Base-by-base conservation (phyloP, 225 moss, liverwort and hornwort genomes). In the Pseudisothecium myosuroides region DNA sequence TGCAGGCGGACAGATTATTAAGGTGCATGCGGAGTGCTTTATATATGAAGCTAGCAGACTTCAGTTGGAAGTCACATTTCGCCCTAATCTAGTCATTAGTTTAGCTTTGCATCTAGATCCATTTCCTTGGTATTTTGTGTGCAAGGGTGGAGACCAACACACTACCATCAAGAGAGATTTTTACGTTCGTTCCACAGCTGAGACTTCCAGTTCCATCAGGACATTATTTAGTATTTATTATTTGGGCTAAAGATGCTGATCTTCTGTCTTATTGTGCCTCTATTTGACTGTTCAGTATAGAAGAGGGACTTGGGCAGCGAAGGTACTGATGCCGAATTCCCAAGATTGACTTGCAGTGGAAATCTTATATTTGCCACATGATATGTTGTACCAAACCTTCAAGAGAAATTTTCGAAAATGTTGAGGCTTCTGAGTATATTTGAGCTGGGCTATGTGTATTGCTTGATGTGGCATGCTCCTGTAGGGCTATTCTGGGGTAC, bases 131-230 rank as follows among this genome's bases (percentile, higher is more conserved):
- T 82, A 17, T 85, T 69, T 82, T 77, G 72, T 83, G 87, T 89
- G 89, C 81, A 87, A 83, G 89, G 85, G 61, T 87, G 85, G 89
- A 87, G 82, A 82, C 85, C 76, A 85, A 63, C 81, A 81, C 81
- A 87, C 58, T 81, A 65, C 41, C 77, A 89, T 85, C 78, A 83
- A 82, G 92, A 83, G 92, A 39, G 7, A 54, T 89, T 67, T 80
- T 67, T 60, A 28, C 55, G 55, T 81, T 69, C 82, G 49, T 81
- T 76, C 75, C 36, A 43, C 54, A 60, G 39, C 65, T 65, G 72
- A 83, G 41, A 34, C 14, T 41, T 36, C 9, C 55, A 75, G 76
- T 61, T 85, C 81, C 52, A 63, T 81, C 39, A 58, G 82, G 63
- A 88, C 69, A 34, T 88, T 84, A 83, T 81, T 86, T 55, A 59